Base-by-base conservation (phyloP, 441 rosid genomes). In the Viola pubescens region DNA sequence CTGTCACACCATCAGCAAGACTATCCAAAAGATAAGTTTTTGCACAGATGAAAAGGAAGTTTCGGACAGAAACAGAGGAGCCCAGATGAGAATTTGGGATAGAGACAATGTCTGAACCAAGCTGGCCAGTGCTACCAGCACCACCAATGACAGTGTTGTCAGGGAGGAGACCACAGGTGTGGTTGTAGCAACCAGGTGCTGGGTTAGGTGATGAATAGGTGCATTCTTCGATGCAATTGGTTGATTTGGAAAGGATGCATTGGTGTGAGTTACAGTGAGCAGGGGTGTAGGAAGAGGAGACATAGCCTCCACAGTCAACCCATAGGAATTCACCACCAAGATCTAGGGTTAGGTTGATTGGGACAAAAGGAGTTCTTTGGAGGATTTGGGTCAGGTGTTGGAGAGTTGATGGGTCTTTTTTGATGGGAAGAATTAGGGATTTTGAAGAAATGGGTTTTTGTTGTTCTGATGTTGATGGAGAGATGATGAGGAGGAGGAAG, bases 301-400 rank as follows among this genome's bases (percentile, higher is more conserved):
- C 48, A 13, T 73, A 73, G 7, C 51, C 61, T 1, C 47, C 64
- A 6, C 80, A 76, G 48, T 66, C 61, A 2, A 73, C 57, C 80
- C 77, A 76, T 0, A 53, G 37, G 12, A 7, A 54, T 9, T 3
- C 47, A 7, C 67, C 77, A 4, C 80, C 77, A 3, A 76, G 70
- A 47, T 72, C 70, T 1, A 76, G 58, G 6, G 66, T 39, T 5
- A 73, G 52, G 12, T 54, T 54, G 16, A 62, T 0, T 11, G 70
- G 70, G 5, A 69, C 75, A 0, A 64, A 41, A 9, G 80, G 80
- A 2, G 75, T 70, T 11, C 75, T 48, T 37, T 69, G 68, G 16
- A 63, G 63, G 52, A 73, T 60, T 4, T 39, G 62, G 13, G 70
- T 61, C 5, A 60, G 19, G 53, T 70, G 73, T 53, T 73, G 80